Evolutionary conservation across 352 stramenopile genomes (phyloP), one percentile per base, ranked within the genome.

Genomic region (Saprolegnia diclina): DNA sequence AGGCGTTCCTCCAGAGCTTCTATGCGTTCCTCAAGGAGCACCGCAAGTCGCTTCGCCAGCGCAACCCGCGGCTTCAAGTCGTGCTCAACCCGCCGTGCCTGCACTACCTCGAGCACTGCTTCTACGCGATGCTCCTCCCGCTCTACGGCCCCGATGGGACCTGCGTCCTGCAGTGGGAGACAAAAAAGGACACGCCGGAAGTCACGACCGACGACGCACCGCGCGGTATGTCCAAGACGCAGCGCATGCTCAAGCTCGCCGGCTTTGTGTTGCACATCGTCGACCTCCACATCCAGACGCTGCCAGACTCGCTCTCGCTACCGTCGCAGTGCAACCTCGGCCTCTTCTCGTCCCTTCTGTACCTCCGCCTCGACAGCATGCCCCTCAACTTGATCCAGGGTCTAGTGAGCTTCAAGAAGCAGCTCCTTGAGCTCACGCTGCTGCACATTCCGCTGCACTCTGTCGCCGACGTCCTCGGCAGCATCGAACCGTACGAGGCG

Each of bases 11-110:
- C 22, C 21, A 54, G 24, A 66, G 57, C 57, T 66, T 66, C n/a
- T 66, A 66, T 26, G 32, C 50, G 57, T 66, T 66, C n/a, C 57
- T 66, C 19, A 66, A 66, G 26, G 37, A 66, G 22, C 57, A 66
- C 32, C 35, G 37, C 57, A 66, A 66, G 42, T 66, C 57, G 6
- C 44, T 66, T 11, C 57, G 57, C 38, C 35, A 54, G 37, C 38
- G 42, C 11, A 66, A 66, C 44, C 57, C 57, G 26, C 57, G 57
- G 2, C 57, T 66, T 24, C 57, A 66, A 55, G 57, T 66, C 35
- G n/a, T 55, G 9, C 38, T 66, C 35, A 66, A 66, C 37, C 57
- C 57, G 11, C 57, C 57, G 13, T 66, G 57, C 16, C 24, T 66
- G 37, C 44, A 66, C 35, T 66, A 66, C 57, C 44, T 66, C 22